Evolutionary conservation across 805 yeast species (phyloP), one percentile per base, ranked within the genome.

Genomic region (Myxozyma neotropica): DNA sequence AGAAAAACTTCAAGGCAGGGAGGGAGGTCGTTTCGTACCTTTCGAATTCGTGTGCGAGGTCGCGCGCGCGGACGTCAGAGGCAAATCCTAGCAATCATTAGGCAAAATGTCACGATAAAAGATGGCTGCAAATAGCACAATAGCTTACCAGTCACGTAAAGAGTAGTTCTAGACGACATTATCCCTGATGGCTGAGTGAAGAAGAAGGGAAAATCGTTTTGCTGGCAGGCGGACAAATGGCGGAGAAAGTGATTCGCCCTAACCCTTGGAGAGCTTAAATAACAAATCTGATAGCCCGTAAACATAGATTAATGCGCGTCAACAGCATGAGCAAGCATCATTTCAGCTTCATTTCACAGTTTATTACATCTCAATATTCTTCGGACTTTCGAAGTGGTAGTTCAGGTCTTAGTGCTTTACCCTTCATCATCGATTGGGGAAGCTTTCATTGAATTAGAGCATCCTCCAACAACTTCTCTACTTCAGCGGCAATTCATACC

Each of bases 11-110:
- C 27, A 27, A 10, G 21, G 24, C 3, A 17, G 27, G 31, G 55
- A 38, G 6, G 48, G 58, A 40, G 17, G 43, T 15, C 12, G 43
- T 17, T 21, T n/a, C 47, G 19, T 67, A 69, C 73, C 69, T 61
- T 59, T 70, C 72, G 61, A 70, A 70, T 35, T 70, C 72, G 54
- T 67, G 63, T 17, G 73, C 72, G 10, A 70, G 69, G 21, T 70
- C 72, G n/a, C 71, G 69, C 38, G 72, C 73, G 31, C 72, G 60
- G 29, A 67, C 53, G 21, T 63, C 71, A 21, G 62, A 53, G 4
- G 60, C 58, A 55, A 69, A 69, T 19, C 72, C 72, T 52, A 59
- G 40, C 2, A 54, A 29, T 8, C 7, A 44, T 17, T 17, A 35
- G 31, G 13, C 7, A n/a, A 1, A 40, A 21, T 27, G 4, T 4